Evolutionary conservation across 305 asterid species (phyloP).

Genomic region (Plantago coronopus): DNA sequence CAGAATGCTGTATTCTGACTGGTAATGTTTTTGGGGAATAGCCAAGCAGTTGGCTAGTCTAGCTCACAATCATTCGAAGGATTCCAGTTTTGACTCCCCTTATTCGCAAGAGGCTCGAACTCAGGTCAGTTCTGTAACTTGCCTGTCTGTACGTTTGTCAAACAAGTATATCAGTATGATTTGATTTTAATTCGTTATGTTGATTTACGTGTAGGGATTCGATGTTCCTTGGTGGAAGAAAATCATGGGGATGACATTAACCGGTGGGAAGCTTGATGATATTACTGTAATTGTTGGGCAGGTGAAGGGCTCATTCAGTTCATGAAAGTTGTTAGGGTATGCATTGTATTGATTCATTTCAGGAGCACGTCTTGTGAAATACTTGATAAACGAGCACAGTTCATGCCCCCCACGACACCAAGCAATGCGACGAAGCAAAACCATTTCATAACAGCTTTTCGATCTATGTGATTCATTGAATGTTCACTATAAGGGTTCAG

Average conservation of each 20-base stretch:
- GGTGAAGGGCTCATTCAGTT: slow-evolving; percentile 44
- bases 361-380: too few relatives aligned
- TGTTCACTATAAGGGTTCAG: too few relatives aligned
- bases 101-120: slow-evolving; percentile 77
- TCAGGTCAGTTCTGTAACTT: slow-evolving; percentile 32
- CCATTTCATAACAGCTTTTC: too few relatives aligned
- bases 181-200: not conserved
- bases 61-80: slow-evolving; percentile 66
- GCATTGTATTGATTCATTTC: too few relatives aligned
- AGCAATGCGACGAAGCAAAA: too few relatives aligned
- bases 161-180: not conserved
- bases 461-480: too few relatives aligned
- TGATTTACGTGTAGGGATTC: slow-evolving; percentile 47
- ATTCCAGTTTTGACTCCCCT: slow-evolving; percentile 69
- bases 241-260: slow-evolving; percentile 64
- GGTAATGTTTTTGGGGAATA: slow-evolving; percentile 31
- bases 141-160: not conserved
- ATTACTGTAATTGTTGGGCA: slow-evolving; percentile 65
- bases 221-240: slow-evolving; percentile 94
- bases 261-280: slow-evolving; percentile 88
- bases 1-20: slow-evolving; percentile 16
- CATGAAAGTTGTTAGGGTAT: too few relatives aligned
- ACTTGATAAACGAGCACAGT: too few relatives aligned
- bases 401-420: too few relatives aligned
- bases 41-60: slow-evolving; percentile 78